Percentiles rank a stretch among this genome's conserved stretches.
phyloP scores from a whole-genome alignment of 371 early-diverging fungal species.

The Apophysomyces elegans region DNA sequence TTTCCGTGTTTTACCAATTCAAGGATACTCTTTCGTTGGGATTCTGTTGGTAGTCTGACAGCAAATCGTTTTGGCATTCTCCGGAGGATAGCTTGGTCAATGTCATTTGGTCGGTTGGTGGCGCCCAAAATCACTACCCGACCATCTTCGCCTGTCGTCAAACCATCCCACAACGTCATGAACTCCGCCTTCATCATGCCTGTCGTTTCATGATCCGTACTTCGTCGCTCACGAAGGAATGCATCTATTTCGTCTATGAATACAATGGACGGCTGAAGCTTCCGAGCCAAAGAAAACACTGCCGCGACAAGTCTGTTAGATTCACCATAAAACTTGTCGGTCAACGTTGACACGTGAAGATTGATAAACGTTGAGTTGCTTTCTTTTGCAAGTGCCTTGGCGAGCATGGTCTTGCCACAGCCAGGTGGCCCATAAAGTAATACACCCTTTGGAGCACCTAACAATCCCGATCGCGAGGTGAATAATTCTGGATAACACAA shows the following conservation, averaged over 20 bases:
- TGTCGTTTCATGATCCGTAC: constrained; percentile 94
- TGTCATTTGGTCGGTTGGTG: constrained; percentile 97
- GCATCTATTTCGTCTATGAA: constrained; percentile 99
- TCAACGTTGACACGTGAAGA: constrained; percentile 93
- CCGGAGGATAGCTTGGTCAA: constrained; percentile 94
- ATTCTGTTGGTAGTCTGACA: constrained; percentile 86
- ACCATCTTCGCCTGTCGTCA: constrained; percentile 77
- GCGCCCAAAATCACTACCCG: constrained; percentile 91
- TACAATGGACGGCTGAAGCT: constrained; percentile 93
- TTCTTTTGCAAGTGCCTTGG: constrained; percentile 96
- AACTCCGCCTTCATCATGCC: constrained; percentile 99
- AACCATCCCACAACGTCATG: constrained; percentile 98
- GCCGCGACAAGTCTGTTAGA: constrained; percentile 93
- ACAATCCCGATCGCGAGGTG: constrained; percentile 79
- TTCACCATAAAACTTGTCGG: constrained; percentile 98
- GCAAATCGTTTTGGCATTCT: constrained; percentile 97
- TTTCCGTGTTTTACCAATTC: constrained; percentile 58
- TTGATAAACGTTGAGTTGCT: constrained; percentile 96
- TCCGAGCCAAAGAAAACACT: constrained; percentile 90
- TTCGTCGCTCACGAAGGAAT: constrained; percentile 90
- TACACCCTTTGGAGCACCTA: constrained; percentile 95
- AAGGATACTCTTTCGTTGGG: constrained; percentile 91
- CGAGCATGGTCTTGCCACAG: constrained; percentile 98
- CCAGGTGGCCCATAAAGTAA: constrained; percentile 95
- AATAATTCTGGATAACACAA: constrained; percentile 90